Conservation (phyloP, 495 filamentous ascomycete genomes). For the Wilcoxina mikolae region DNA sequence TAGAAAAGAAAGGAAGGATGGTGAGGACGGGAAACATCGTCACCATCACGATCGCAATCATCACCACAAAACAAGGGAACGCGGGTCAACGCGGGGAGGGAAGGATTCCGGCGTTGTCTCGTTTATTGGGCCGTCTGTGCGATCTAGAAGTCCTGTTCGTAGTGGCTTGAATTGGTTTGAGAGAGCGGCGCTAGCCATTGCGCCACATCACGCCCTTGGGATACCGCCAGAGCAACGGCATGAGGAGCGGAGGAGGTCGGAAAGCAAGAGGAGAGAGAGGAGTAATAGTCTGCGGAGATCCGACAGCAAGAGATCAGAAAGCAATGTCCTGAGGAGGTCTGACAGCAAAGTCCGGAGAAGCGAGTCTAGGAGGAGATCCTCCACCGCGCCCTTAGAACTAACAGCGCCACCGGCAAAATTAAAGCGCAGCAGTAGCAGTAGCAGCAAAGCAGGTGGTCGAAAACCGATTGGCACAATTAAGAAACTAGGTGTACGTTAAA, state of each 20-base stretch:
- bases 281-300: neutral
- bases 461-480: neutral
- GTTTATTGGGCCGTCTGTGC: neutral
- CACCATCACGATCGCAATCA: neutral
- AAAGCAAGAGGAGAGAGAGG: neutral
- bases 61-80: neutral
- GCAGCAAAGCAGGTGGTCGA: neutral
- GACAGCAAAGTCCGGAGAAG: neutral
- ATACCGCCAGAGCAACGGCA: neutral
- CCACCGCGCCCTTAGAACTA: neutral
- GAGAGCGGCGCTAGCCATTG: neutral
- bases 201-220: neutral
- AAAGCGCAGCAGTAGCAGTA: neutral
- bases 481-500: neutral
- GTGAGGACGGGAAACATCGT: neutral
- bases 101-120: neutral
- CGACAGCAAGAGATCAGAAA: constrained; percentile 1
- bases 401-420: neutral
- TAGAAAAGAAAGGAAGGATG: neutral
- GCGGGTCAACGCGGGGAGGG: too few relatives aligned
- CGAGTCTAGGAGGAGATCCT: too few relatives aligned
- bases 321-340: neutral
- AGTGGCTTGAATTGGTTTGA: constrained; percentile 3
- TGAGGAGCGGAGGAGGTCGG: neutral
- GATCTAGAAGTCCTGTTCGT: neutral